Conservation (phyloP, 768 basidiomycete species). For the Botryobasidium botryosum region DNA sequence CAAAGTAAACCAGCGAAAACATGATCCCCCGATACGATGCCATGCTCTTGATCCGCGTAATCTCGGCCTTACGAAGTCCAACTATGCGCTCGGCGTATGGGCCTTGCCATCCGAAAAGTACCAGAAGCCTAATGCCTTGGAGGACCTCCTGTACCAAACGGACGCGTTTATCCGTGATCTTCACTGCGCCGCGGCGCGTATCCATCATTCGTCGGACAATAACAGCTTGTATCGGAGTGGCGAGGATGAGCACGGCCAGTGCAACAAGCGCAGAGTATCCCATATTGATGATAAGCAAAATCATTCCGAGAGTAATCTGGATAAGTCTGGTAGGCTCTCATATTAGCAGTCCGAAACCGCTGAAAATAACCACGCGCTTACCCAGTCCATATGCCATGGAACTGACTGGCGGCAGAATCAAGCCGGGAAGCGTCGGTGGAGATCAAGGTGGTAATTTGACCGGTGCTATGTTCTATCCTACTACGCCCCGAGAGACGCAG, state of each 20-base stretch:
- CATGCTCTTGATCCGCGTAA: background rate
- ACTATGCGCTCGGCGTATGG: background rate
- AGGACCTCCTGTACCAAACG: constrained; percentile 48
- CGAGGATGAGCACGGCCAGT: constrained; percentile 44
- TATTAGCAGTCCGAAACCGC: constrained; percentile 18
- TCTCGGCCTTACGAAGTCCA: background rate
- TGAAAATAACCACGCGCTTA: constrained; percentile 5
- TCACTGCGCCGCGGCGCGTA: constrained; percentile 37
- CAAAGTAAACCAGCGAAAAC: constrained; percentile 38
- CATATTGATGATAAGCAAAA: constrained; percentile 24
- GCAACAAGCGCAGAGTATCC: constrained; percentile 56
- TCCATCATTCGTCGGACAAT: constrained; percentile 42
- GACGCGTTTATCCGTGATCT: constrained; percentile 44
- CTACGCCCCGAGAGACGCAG: constrained; percentile 63
- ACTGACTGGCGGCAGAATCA: constrained; percentile 35
- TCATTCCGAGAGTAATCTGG: background rate
- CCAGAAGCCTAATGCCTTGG: constrained; percentile 20
- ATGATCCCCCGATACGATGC: background rate
- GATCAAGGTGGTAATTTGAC: constrained; percentile 85
- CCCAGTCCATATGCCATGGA: constrained; percentile 6
- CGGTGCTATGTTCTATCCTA: constrained; percentile 66
- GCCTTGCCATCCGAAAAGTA: constrained; percentile 4
- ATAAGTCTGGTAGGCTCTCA: background rate
- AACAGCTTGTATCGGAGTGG: constrained; percentile 44
- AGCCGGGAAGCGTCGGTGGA: constrained; percentile 83